Base-by-base conservation (phyloP, 2,329 filamentous ascomycete species). In the Pseudogymnoascus sp. region DNA sequence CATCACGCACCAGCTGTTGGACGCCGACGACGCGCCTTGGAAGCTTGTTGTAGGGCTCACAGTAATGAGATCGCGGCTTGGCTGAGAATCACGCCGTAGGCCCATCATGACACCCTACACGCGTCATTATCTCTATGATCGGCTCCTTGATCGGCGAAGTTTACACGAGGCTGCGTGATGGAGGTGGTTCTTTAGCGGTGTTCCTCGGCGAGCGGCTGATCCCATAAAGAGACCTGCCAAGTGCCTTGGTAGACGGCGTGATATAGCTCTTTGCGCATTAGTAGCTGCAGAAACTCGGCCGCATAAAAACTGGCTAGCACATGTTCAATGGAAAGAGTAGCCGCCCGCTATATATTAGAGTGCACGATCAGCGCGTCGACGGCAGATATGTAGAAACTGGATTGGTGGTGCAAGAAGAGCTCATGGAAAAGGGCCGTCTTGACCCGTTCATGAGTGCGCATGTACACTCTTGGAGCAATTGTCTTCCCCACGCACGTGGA, bases 111-210 rank as follows among this genome's bases (percentile, higher is more conserved):
- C 48, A 55, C 13, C 15, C 9, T 13, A 17, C 9, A 7, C 7
- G 29, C 29, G 9, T 17, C 15, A 21, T 33, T 55, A 33, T 13
- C 48, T 12, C n/a, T 55, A 51, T 55, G 48, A 55, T 55, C 48
- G 48, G 29, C 48, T 12, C 48, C 15, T 55, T 55, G 5, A 55
- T 13, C 8, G 9, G 29, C 29, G 5, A 33, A 55, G 27, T 5
- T 5, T 33, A 55, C 48, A n/a, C 29, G n/a, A 33, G 48, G 81
- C 85, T 85, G 90, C 85, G 91, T 87, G 64, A 48, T 27, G 39
- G 10, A 31, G 36, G 29, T 7, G 48, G n/a, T 1, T 55, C 17
- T 35, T 35, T 55, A 21, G 48, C 48, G 48, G 48, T 15, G 29
- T 55, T 55, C 48, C n/a, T 55, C 48, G n/a, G 29, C 29, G 48